Base-by-base conservation (phyloP, 345 rosid genomes). In the Populus euphratica region DNA sequence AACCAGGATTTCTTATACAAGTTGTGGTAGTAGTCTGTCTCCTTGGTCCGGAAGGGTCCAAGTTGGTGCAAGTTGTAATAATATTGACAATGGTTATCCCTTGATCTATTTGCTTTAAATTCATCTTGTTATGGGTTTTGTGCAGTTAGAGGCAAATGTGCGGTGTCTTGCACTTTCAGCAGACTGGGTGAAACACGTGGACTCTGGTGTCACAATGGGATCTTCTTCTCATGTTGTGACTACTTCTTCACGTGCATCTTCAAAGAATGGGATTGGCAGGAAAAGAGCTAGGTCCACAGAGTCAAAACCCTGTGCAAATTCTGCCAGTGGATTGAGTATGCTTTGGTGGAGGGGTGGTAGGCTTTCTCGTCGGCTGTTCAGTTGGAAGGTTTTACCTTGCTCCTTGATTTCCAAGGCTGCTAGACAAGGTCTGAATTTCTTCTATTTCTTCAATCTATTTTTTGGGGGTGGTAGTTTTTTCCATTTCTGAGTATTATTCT, bases 261-360 rank as follows among this genome's bases (percentile, higher is more conserved):
- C 89, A 66, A 96, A 88, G 91, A 86, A 78, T 82, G 91, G 91
- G 33, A 73, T 86, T 86, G 87, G 91, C 82, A 90, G 86, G 82
- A 95, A 88, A 82, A 88, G 84, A 82, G 88, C 83, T 69, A 85
- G 83, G 78, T 18, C 75, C 69, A 77, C 83, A 39, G 92, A 89
- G 76, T 80, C 80, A 47, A 89, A 86, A 69, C 89, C 88, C 70
- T 81, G 88, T 68, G 70, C 88, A 39, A 89, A 83, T 83, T 79
- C 88, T 83, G 81, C 89, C 49, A 84, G 88, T 71, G 98, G 93
- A 77, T 85, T 91, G 73, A 74, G 87, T 74, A 86, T 93, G 84
- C 86, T 87, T 80, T 96, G 98, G 98, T 91, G 98, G 98, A 96
- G 99, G 77, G 99, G 99, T 73, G 99, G 99, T 72, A 81, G 81